A percentile compares a stretch with the other conserved stretches of the same genome.
Evolutionary conservation across 768 basidiomycete genomes (phyloP).

Genomic region (Suillus hirtellus): DNA sequence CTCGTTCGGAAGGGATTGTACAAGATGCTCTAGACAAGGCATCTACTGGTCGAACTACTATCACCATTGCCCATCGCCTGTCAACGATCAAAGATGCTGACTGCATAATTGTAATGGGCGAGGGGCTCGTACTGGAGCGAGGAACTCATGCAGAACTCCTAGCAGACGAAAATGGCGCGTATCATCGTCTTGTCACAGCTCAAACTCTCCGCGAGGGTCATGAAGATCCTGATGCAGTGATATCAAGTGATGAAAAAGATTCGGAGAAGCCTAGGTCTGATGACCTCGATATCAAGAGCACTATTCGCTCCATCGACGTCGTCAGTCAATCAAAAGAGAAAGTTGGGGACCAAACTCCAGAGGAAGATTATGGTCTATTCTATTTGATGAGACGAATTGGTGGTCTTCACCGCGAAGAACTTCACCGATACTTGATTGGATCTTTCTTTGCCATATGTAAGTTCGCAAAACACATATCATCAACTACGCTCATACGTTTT

Average conservation of each 20-base stretch:
- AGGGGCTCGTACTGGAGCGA: conserved; percentile 43
- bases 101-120: conserved; percentile 44
- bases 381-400: conserved; percentile 42
- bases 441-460: conserved; percentile 32
- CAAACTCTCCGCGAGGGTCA: conserved; percentile 39
- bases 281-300: conserved; percentile 30
- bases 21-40: conserved; percentile 57
- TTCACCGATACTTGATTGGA: conserved; percentile 40
- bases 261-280: conserved; percentile 29
- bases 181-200: conserved; percentile 43
- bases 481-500: neutral
- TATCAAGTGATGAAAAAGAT: conserved; percentile 17
- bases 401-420: conserved; percentile 38
- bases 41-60: conserved; percentile 38
- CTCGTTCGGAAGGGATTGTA: conserved; percentile 51
- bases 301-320: conserved; percentile 21
- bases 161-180: conserved; percentile 37
- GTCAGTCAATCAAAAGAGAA: neutral
- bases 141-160: conserved; percentile 45
- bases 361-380: conserved; percentile 25
- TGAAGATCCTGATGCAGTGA: conserved; percentile 12
- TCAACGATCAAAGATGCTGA: conserved; percentile 51
- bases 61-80: conserved; percentile 34
- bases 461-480: conserved; percentile 5
- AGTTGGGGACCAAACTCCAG: neutral